A percentile compares a stretch with the other conserved stretches of the same genome.
These are phyloP conservation scores for Candida ipomoeae DNA, from an alignment of 805 yeast genomes.

Conservation along the genomic window DNA sequence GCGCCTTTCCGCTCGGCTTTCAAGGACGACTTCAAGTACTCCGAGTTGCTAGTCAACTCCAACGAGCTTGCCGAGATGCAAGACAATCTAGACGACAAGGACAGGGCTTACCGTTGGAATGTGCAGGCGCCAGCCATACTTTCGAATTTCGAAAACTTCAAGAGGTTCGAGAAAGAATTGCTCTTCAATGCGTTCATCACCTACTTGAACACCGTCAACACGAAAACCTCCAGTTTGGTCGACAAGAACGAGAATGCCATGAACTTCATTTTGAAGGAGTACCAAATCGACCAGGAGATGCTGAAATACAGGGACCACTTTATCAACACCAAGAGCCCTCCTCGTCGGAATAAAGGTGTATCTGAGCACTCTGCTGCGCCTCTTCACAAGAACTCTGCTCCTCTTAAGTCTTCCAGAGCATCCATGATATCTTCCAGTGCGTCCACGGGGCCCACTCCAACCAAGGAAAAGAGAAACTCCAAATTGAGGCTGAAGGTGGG, in stretches of 20 bases:
- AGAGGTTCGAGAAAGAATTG: constrained; percentile 52
- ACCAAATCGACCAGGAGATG: constrained; percentile 37
- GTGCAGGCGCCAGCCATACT: constrained; percentile 73
- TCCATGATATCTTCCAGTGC: constrained; percentile 14
- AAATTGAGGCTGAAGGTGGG: constrained; percentile 68
- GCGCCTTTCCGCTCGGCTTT: constrained; percentile 51
- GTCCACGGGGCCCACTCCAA: constrained; percentile 17
- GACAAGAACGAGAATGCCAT: constrained; percentile 56
- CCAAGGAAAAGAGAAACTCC: constrained; percentile 29
- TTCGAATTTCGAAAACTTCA: constrained; percentile 70
- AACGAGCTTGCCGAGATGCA: constrained; percentile 40
- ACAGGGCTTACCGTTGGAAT: constrained; percentile 64
- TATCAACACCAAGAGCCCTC: constrained; percentile 19
- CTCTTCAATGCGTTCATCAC: constrained; percentile 62
- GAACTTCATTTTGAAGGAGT: constrained; percentile 54
- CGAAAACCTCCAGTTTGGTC: constrained; percentile 22
- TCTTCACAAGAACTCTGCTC: background rate
- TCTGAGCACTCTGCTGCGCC: background rate
- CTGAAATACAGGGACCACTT: constrained; percentile 32
- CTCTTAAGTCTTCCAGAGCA: constrained; percentile 2
- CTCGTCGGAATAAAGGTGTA: background rate
- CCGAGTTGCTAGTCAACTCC: constrained; percentile 49
- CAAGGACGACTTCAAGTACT: constrained; percentile 51
- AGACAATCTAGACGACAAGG: constrained; percentile 20
- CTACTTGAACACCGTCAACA: constrained; percentile 43